Evolutionary conservation across 192 early-diverging fungal genomes (phyloP), one percentile per base, ranked within the genome.

Genomic region (Podila horticola): DNA sequence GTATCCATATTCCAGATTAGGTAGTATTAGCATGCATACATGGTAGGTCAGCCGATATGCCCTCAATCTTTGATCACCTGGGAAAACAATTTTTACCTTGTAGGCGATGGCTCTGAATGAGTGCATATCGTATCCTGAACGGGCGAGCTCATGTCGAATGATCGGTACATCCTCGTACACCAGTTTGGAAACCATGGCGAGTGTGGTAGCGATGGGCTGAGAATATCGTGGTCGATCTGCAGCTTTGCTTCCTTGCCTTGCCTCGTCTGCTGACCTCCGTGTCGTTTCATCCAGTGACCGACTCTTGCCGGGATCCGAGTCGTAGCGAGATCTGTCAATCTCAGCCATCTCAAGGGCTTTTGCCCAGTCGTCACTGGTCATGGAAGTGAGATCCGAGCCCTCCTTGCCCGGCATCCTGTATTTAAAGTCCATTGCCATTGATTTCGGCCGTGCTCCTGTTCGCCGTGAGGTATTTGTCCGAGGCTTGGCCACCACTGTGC

Each of bases 41-140:
- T 28, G 68, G 20, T 22, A 31, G 11, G 36, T 41, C 26, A 38
- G 34, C 41, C 34, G 62, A 22, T 64, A 64, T 41, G 38, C 24
- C 22, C 20, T 29, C 13, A 28, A 50, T 20, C 48, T n/a, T 26
- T 45, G 41, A 45, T 45, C 41, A 15, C 15, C 58, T n/a, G 50
- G 33, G 26, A 26, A 34, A 12, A 22, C 2, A 50, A 29, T 26
- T 24, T 26, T 67, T 84, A 87, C 86, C 82, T 72, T 87, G 51
- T 87, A 89, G 31, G 83, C 88, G 50, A 89, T 81, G 2, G 88
- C 82, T 49, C 79, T 64, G 62, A 89, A 89, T 0, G 88, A 85
- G 4, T 83, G 74, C 11, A 87, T 60, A 66, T 89, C 86, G 72
- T 85, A 89, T 28, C 88, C 88, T 30, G 84, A 79, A 28, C 67